Percentiles rank a stretch among this genome's conserved stretches.
These are phyloP conservation scores for Clarireedia monteithiana DNA, from an alignment of 2,329 filamentous ascomycete species.

Conservation along the genomic window DNA sequence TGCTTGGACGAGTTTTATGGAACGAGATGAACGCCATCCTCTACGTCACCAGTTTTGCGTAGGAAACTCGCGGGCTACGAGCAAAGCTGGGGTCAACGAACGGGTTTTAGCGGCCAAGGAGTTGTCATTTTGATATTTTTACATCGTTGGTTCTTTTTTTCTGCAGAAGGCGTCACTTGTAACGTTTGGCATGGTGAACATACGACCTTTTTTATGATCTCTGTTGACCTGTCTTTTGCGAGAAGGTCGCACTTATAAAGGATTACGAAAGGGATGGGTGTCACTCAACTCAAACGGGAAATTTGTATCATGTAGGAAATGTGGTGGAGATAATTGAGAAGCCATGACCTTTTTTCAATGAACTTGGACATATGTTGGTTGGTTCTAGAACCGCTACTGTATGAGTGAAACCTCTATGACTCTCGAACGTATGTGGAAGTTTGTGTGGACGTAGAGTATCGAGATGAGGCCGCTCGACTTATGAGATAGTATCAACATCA, in stretches of 20 bases:
- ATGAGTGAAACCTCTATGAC: too few relatives aligned
- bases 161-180: conserved; percentile 21
- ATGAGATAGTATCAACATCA: too few relatives aligned
- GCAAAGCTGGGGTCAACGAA: conserved; percentile 16
- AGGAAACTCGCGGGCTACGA: conserved; percentile 32
- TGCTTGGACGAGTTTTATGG: conserved; percentile 10
- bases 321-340: conserved; percentile 23
- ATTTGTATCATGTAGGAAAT: conserved; percentile 28
- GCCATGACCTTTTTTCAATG: conserved; percentile 18
- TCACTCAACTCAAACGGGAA: conserved; percentile 2
- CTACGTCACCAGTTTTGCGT: conserved; percentile 25
- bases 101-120: conserved; percentile 29
- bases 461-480: too few relatives aligned
- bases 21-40: conserved; percentile 18
- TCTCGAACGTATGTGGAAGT: too few relatives aligned
- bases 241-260: neutral
- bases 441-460: too few relatives aligned
- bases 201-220: neutral
- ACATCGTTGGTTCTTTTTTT: conserved; percentile 19
- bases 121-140: conserved; percentile 32
- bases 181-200: conserved; percentile 13
- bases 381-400: neutral
- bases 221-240: neutral
- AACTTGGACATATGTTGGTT: neutral
- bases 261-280: conserved; percentile 5